Evolutionary conservation across 169 alveolate genomes (phyloP).

Genomic region (Babesia gibsoni): DNA sequence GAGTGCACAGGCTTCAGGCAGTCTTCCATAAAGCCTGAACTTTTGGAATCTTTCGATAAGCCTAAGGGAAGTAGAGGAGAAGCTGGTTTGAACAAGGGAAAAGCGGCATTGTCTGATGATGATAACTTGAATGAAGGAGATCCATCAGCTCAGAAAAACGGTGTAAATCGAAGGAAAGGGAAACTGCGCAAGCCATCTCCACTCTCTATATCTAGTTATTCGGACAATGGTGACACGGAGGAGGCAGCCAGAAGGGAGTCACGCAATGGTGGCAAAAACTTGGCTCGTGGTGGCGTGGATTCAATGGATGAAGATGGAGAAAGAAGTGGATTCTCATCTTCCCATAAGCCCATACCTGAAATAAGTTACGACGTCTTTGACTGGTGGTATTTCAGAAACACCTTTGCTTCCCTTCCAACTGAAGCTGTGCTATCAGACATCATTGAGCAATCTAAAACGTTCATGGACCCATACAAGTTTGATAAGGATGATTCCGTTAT

Average conservation of each 20-base stretch:
- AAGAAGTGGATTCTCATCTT: too few species aligned
- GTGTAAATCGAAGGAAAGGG: background rate
- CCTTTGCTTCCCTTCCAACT: background rate
- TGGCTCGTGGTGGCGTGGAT: background rate
- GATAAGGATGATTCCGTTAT: background rate
- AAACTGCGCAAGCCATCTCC: too few species aligned
- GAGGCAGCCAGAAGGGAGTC: background rate
- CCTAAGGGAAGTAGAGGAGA: too few species aligned
- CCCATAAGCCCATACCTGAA: background rate
- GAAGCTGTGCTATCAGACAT: background rate
- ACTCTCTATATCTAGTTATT: too few species aligned
- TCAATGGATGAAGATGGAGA: background rate
- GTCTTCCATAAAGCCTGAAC: conserved; percentile 8
- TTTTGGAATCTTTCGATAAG: background rate
- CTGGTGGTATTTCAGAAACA: conserved; percentile 2
- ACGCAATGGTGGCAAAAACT: background rate
- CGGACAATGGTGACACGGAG: background rate
- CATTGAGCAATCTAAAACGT: background rate
- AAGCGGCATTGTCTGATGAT: background rate
- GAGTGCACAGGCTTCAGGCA: conserved; percentile 63
- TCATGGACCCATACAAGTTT: too few species aligned
- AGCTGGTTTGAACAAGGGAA: background rate
- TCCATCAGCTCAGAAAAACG: background rate
- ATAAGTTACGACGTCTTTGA: background rate
- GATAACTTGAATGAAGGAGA: background rate